Evolutionary conservation across 148 eudicot species (phyloP).

Genomic region (Rhododendron williamsianum): DNA sequence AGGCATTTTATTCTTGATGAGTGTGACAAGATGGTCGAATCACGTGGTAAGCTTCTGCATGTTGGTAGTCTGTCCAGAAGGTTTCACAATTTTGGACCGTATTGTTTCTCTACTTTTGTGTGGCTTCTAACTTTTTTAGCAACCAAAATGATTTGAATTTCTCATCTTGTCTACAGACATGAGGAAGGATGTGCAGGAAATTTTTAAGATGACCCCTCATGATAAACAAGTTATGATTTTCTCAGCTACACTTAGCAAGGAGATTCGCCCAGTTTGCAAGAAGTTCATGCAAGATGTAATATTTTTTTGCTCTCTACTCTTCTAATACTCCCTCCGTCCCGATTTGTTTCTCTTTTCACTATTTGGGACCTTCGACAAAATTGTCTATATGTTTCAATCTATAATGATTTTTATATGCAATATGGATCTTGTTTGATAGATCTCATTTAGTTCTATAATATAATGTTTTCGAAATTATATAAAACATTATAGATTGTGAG

Average conservation of each 20-base stretch:
- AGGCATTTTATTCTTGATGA: slow-evolving; percentile 62
- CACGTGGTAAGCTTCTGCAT: slow-evolving; percentile 35
- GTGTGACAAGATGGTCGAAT: slow-evolving; percentile 61
- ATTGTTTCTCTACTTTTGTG: background rate
- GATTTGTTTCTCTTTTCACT: no score
- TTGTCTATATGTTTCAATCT: no score
- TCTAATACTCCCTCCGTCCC: no score
- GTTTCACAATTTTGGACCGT: background rate
- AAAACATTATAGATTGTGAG: no score
- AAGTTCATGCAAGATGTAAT: slow-evolving; percentile 47
- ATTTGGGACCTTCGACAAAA: no score
- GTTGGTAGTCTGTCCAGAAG: background rate
- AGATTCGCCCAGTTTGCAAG: slow-evolving; percentile 45
- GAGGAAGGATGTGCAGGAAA: slow-evolving; percentile 41
- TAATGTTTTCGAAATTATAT: no score
- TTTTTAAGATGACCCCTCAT: slow-evolving; percentile 40
- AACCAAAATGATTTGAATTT: background rate
- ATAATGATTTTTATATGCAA: no score
- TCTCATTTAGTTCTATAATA: no score
- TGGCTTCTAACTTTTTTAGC: background rate
- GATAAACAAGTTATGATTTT: slow-evolving; percentile 49
- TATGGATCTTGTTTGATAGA: no score
- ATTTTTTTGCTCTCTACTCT: background rate
- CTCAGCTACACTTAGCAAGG: slow-evolving; percentile 43
- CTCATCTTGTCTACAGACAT: slow-evolving; percentile 18